Evolutionary conservation across 495 filamentous ascomycete genomes (phyloP), one percentile per base, ranked within the genome.

Genomic region (Penicillium samsonianum): DNA sequence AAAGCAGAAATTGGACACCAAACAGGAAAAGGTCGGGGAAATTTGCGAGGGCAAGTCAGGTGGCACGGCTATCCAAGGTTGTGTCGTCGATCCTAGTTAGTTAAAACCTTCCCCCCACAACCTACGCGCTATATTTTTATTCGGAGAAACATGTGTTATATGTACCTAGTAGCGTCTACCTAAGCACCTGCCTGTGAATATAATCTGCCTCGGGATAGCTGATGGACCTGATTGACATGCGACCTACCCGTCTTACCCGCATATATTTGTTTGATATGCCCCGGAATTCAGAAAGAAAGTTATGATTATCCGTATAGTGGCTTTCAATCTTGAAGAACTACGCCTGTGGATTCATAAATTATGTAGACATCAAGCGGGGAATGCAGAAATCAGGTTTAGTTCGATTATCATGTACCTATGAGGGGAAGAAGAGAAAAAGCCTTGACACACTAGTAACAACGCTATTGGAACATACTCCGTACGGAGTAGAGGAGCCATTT

Each of bases 21-120:
- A 14, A 41, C 9, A 30, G n/a, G 16, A 30, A 48, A 51, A 38
- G 28, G 20, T 51, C 22, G 49, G 49, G 33, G 30, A 51, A 51
- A 38, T 22, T 44, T 20, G 48, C 48, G 40, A 35, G 20, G 35
- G 33, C 35, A 17, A 17, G 35, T 38, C 35, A 38, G 35, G 35
- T 38, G 35, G 35, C n/a, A 33, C 10, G 30, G 11, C 30, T 14
- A 17, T 38, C 16, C 35, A 38, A 17, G 35, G 35, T 17, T 38
- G 5, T 37, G 33, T 16, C 7, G 35, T n/a, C n/a, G 16, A 38
- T 38, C 35, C 5, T n/a, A n/a, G n/a, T n/a, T n/a, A n/a, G n/a
- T 38, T 38, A 6, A n/a, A 38, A 38, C n/a, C 11, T n/a, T 38
- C 35, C 12, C 35, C 35, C 35, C 35, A 38, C 35, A 38, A 38